These are phyloP conservation scores for Hypholoma sublateritium DNA, from an alignment of 768 basidiomycete genomes.

Conservation along the genomic window DNA sequence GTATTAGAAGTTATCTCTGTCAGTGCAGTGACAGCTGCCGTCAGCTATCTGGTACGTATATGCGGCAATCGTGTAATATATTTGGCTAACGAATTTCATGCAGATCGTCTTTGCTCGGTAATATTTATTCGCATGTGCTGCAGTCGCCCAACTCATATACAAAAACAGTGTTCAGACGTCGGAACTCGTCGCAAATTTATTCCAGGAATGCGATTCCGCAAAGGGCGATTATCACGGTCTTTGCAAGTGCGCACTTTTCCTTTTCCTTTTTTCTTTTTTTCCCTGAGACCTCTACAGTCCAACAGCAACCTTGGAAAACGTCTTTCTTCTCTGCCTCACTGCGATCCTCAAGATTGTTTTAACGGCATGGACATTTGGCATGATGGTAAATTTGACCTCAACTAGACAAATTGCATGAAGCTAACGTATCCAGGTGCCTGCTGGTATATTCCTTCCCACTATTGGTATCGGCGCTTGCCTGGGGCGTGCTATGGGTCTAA, in stretches of 20 bases:
- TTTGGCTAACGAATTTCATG: background rate
- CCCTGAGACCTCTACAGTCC: constrained; percentile 39
- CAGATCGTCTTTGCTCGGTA: constrained; percentile 71
- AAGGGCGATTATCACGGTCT: constrained; percentile 72
- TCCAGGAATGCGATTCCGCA: constrained; percentile 75
- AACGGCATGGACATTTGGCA: constrained; percentile 79
- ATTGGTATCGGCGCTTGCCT: constrained; percentile 75
- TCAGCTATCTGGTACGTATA: constrained; percentile 60
- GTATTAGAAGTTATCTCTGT: constrained; percentile 62
- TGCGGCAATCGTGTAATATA: background rate
- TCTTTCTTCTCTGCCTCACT: constrained; percentile 64
- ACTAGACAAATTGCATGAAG: background rate
- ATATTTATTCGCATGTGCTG: background rate
- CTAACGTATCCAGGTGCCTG: constrained; percentile 52
- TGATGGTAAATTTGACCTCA: constrained; percentile 50
- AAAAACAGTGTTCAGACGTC: constrained; percentile 63
- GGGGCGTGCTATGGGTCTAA: constrained; percentile 67
- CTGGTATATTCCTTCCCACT: constrained; percentile 76
- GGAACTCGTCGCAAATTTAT: constrained; percentile 80
- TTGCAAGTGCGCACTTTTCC: constrained; percentile 61
- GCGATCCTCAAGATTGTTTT: constrained; percentile 59
- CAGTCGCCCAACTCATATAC: background rate
- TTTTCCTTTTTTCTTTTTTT: background rate
- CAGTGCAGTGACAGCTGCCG: constrained; percentile 66
- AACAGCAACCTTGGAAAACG: constrained; percentile 64